A percentile compares a stretch with the other conserved stretches of the same genome.
Conservation (phyloP, 2,329 filamentous ascomycete genomes). For the Diaporthe sp. region DNA sequence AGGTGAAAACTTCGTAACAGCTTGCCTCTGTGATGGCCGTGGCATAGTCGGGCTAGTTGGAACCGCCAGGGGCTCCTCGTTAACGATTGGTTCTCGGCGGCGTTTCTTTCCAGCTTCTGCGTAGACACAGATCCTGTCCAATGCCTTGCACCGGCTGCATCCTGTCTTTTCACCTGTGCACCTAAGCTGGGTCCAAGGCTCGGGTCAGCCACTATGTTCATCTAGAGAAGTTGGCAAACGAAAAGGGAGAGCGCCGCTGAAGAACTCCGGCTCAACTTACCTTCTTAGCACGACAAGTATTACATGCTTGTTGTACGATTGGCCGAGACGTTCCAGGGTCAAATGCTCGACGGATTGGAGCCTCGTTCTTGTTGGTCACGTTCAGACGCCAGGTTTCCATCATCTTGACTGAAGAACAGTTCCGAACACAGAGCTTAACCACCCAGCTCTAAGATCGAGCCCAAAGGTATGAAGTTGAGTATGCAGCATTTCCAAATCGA, state of each 20-base stretch:
- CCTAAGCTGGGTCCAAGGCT: neutral
- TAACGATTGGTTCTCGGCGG: neutral
- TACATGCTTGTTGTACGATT: constrained; percentile 31
- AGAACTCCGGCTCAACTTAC: constrained; percentile 2
- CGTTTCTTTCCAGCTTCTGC: constrained; percentile 22
- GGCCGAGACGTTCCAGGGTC: constrained; percentile 23
- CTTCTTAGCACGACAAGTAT: constrained; percentile 31
- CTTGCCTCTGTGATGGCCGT: neutral
- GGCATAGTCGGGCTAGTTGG: neutral
- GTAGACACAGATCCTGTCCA: neutral
- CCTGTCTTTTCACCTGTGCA: neutral
- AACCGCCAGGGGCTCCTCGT: neutral
- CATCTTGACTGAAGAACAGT: neutral
- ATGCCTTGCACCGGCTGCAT: neutral
- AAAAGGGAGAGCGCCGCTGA: neutral
- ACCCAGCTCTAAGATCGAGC: too few relatives aligned
- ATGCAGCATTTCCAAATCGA: neutral
- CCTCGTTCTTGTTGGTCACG: constrained; percentile 10
- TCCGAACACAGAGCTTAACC: neutral
- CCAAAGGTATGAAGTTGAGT: too few relatives aligned
- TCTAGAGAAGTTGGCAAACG: neutral
- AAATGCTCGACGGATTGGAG: neutral
- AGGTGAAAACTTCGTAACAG: neutral
- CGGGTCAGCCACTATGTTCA: neutral
- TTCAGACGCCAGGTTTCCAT: neutral